Evolutionary conservation across 1,139 yeast species (phyloP).

Genomic region (Meyerozyma smithsonii): DNA sequence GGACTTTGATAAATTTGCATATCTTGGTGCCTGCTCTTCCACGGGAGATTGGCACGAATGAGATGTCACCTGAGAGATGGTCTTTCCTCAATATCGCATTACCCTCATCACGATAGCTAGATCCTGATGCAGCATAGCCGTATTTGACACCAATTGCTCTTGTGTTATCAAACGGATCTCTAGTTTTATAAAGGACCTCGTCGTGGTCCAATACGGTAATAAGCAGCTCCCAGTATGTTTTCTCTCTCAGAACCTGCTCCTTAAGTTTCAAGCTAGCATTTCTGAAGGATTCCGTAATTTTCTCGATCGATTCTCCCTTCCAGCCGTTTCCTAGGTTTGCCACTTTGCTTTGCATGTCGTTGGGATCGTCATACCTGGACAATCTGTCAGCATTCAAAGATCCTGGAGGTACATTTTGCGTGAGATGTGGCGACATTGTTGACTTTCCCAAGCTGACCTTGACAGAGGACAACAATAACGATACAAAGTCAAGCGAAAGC

Average conservation of each 20-base stretch:
- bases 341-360: constrained; percentile 18
- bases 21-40: constrained; percentile 19
- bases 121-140: constrained; percentile 91
- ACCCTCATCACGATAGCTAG: constrained; percentile 69
- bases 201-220: constrained; percentile 47
- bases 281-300: constrained; percentile 49
- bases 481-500: constrained; percentile 79
- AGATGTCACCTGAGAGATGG: constrained; percentile 27
- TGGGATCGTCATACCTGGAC: constrained; percentile 19
- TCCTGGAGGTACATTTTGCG: constrained; percentile 73
- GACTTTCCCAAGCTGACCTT: constrained; percentile 82
- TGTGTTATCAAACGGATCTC: constrained; percentile 47
- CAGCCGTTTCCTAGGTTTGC: constrained; percentile 70
- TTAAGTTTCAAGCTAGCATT: constrained; percentile 48
- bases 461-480: constrained; percentile 73
- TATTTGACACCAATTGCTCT: constrained; percentile 70
- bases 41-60: constrained; percentile 25
- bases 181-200: constrained; percentile 70
- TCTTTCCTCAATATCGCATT: constrained; percentile 57
- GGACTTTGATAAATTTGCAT: constrained; percentile 46
- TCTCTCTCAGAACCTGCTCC: constrained; percentile 58
- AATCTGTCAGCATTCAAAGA: constrained; percentile 69
- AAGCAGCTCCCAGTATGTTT: constrained; percentile 67
- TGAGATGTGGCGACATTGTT: constrained; percentile 85
- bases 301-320: constrained; percentile 68